phyloP scores from a whole-genome alignment of 2,329 filamentous ascomycete genomes.

The Colletotrichum plurivorum region DNA sequence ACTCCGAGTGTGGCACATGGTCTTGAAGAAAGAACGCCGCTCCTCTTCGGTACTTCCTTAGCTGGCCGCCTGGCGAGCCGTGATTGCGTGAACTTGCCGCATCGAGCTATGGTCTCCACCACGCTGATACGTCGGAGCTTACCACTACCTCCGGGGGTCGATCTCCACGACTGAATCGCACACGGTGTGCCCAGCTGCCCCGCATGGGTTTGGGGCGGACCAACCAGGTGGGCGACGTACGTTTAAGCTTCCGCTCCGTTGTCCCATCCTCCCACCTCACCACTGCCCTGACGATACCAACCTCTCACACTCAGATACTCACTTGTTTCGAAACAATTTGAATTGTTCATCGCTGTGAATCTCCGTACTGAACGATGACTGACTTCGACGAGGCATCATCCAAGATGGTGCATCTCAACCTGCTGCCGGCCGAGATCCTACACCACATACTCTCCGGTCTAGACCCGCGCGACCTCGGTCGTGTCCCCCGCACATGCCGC shows the following conservation, averaged over 20 bases:
- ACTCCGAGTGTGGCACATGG: neutral
- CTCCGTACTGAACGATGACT: conserved; percentile 3
- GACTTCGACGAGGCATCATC: conserved; percentile 2
- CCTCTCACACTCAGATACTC: neutral
- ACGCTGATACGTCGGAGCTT: conserved; percentile 36
- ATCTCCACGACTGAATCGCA: neutral
- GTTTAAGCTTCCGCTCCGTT: conserved; percentile 34
- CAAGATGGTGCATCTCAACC: conserved; percentile 28
- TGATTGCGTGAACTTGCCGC: conserved; percentile 25
- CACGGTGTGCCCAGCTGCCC: conserved; percentile 8
- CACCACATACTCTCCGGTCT: conserved; percentile 72
- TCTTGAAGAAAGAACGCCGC: neutral
- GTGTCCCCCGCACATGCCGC: conserved; percentile 66
- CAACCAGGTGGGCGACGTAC: conserved; percentile 29
- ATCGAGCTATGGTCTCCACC: conserved; percentile 19
- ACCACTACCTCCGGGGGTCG: conserved; percentile 16
- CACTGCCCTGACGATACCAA: neutral
- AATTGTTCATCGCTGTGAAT: neutral
- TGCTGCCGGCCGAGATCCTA: conserved; percentile 74
- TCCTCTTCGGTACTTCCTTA: neutral
- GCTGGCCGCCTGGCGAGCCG: conserved; percentile 5
- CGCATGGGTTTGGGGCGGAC: conserved; percentile 15
- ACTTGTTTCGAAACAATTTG: neutral
- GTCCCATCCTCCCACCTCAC: conserved; percentile 1
- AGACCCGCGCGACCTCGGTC: conserved; percentile 68